Base-by-base conservation (phyloP, 139 green algal genomes). In the Raphidocelis subcapitata region DNA sequence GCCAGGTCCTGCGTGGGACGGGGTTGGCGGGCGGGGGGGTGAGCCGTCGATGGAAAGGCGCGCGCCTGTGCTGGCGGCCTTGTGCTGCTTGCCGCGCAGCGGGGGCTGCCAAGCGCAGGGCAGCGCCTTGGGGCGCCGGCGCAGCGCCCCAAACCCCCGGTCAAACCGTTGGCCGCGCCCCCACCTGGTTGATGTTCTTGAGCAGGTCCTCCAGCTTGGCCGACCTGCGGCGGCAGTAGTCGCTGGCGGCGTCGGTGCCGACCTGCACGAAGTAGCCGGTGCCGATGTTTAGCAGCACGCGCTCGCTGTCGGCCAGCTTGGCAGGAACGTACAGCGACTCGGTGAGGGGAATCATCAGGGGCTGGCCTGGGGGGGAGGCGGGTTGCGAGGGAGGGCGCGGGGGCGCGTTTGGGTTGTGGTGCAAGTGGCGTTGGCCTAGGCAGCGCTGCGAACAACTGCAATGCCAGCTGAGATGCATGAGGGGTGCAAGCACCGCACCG, bases 211-310 rank as follows among this genome's bases (percentile, higher is more conserved):
- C 76, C 55, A 95, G 60, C 37, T 86, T 66, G 44, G 83, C 77
- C 32, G 93, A 81, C 37, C 92, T 94, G 3, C 91, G 79, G 23
- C 81, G 82, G 80, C 87, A 94, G 55, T 92, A 97, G 52, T 93
- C 89, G 20, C 76, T 61, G 5, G 81, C 91, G 2, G 86, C 78
- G 1, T 86, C 86, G 4, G 73, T 62, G 23, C 79, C 75, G 47
- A 88, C 92, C 87, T 97, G 92, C 3, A 94, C 86, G 64, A 86
- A 98, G 76, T 98, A 98, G 2, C 90, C 91, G 10, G 93, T 97
- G 26, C 93, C 93, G 23, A 98, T 82, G 69, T 98, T 92, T 26
- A 98, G 70, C 41, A 97, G 73, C n/a, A 98, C 90, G 24, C 81
- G 88, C 14, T 95, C 86, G 5, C 84, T 81, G 15, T 77, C 79